Evolutionary conservation across 805 yeast genomes (phyloP).

Genomic region (Myxozyma lipomycoides): DNA sequence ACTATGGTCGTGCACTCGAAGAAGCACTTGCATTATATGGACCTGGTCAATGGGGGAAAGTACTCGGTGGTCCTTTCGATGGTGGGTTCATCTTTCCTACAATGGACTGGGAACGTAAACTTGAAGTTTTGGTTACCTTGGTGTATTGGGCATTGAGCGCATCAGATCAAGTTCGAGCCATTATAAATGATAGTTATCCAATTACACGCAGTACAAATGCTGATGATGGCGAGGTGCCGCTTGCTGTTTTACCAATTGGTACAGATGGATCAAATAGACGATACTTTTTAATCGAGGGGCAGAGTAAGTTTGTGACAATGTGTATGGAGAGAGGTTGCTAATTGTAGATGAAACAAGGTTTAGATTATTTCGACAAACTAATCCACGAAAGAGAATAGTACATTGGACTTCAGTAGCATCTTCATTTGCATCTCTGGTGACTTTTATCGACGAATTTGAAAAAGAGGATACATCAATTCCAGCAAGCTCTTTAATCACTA

Average conservation of each 20-base stretch:
- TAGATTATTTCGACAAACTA: slow-evolving; percentile 36
- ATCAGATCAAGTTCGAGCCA: slow-evolving; percentile 33
- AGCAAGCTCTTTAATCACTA: slow-evolving; percentile 8
- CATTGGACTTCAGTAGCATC: slow-evolving; percentile 39
- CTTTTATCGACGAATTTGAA: slow-evolving; percentile 19
- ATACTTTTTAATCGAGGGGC: slow-evolving; percentile 32
- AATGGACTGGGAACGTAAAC: slow-evolving; percentile 36
- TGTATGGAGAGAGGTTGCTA: neutral
- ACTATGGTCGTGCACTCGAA: slow-evolving; percentile 39
- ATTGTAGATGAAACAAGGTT: slow-evolving; percentile 35
- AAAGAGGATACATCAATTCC: slow-evolving; percentile 9
- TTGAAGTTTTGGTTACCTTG: slow-evolving; percentile 34
- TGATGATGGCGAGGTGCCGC: slow-evolving; percentile 13
- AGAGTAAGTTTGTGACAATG: slow-evolving; percentile 6
- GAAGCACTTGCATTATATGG: slow-evolving; percentile 36
- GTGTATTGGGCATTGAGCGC: slow-evolving; percentile 36
- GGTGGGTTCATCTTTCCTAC: slow-evolving; percentile 32
- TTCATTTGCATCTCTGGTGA: slow-evolving; percentile 29
- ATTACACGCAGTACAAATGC: slow-evolving; percentile 5
- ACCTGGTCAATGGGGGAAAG: slow-evolving; percentile 30
- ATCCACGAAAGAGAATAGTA: slow-evolving; percentile 33
- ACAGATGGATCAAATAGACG: slow-evolving; percentile 27
- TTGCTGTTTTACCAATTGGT: slow-evolving; percentile 30
- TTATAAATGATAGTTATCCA: slow-evolving; percentile 11
- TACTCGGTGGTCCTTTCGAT: slow-evolving; percentile 20